phyloP scores from a whole-genome alignment of 129 eudicot species.

The Heracleum sosnowskyi region DNA sequence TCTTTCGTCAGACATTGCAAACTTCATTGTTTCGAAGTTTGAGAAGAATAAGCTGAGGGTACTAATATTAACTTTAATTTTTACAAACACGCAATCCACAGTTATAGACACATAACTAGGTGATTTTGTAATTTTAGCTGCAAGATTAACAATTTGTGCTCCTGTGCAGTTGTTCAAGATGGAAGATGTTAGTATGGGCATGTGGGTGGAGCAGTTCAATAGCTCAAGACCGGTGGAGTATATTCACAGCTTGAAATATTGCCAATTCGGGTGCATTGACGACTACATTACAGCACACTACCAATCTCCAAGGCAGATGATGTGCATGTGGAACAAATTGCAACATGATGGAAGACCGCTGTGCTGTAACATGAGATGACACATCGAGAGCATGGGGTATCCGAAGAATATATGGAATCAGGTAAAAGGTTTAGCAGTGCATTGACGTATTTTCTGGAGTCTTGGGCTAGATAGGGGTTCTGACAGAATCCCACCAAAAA shows the following conservation, averaged over 20 bases:
- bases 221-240: slow-evolving; percentile 29
- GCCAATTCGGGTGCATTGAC: slow-evolving; percentile 43
- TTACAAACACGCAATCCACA: not conserved
- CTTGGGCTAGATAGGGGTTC: not conserved
- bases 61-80: slow-evolving; percentile 3
- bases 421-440: slow-evolving; percentile 6
- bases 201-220: slow-evolving; percentile 41
- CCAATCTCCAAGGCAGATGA: slow-evolving; percentile 48
- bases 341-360: slow-evolving; percentile 11
- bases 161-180: slow-evolving; percentile 41
- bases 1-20: slow-evolving; percentile 77
- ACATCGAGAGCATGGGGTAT: not conserved
- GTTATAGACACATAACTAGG: not conserved
- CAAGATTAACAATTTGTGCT: not conserved
- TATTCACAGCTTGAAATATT: slow-evolving; percentile 42
- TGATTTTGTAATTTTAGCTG: not conserved
- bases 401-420: not conserved
- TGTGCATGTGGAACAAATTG: slow-evolving; percentile 37
- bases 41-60: slow-evolving; percentile 69
- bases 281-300: slow-evolving; percentile 38
- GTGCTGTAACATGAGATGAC: slow-evolving; percentile 23
- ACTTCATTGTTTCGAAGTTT: slow-evolving; percentile 54
- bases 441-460: not conserved
- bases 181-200: slow-evolving; percentile 47
- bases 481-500: not conserved